A percentile compares a stretch with the other conserved stretches of the same genome.
phyloP scores from a whole-genome alignment of 805 yeast genomes.

The Cyberlindnera bimundalis region DNA sequence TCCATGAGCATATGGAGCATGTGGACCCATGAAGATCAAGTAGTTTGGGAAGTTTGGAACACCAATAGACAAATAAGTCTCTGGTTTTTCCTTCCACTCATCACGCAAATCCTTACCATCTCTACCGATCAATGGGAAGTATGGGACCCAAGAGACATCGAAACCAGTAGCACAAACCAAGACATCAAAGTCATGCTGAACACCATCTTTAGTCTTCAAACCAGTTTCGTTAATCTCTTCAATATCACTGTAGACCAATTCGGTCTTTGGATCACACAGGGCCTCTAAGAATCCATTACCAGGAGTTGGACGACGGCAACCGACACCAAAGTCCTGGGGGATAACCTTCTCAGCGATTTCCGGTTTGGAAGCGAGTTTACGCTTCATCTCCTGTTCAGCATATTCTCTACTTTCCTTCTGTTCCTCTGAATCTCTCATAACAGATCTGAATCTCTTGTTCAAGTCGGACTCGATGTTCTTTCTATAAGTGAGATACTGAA shows the following conservation, averaged over 20 bases:
- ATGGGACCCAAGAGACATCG: constrained; percentile 4
- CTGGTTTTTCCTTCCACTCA: constrained; percentile 4
- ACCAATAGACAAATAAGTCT: constrained; percentile 2
- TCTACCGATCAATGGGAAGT: constrained; percentile 3
- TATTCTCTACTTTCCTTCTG: constrained; percentile 2
- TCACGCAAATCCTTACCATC: constrained; percentile 2
- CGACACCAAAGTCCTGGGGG: constrained; percentile 5
- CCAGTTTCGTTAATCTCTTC: constrained; percentile 2
- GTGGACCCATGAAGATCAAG: constrained; percentile 5
- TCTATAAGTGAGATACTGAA: constrained; percentile 1
- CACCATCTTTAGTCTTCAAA: constrained; percentile 1
- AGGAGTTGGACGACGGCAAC: constrained; percentile 4
- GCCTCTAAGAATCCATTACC: constrained; percentile 3
- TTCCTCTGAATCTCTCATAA: constrained; percentile 1
- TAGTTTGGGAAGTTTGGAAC: constrained; percentile 5
- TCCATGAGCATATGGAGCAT: constrained; percentile 3
- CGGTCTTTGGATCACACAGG: constrained; percentile 2
- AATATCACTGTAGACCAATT: constrained; percentile 3
- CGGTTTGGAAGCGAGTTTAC: constrained; percentile 1
- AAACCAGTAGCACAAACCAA: constrained; percentile 3
- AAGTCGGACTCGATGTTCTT: constrained; percentile 4
- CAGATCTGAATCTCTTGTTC: constrained; percentile 3
- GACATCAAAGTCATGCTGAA: constrained; percentile 3
- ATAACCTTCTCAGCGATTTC: constrained; percentile 2
- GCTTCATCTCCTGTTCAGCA: constrained; percentile 3